Evolutionary conservation across 495 filamentous ascomycete species (phyloP), one percentile per base, ranked within the genome.

Genomic region (Penicillium lividum): DNA sequence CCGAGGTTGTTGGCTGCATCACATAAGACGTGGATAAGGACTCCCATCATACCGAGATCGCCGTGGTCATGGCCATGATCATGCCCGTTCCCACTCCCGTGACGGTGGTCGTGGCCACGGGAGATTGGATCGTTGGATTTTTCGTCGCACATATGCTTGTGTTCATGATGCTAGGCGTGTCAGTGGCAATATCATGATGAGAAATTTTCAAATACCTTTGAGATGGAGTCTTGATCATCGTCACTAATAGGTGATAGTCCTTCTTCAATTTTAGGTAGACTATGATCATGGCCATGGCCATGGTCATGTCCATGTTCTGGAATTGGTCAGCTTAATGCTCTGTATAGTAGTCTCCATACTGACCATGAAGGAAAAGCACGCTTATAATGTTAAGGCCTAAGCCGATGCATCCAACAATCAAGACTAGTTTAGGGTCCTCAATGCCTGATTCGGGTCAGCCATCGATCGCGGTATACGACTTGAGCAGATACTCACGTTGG

Each of bases 301-400:
- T 62, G 40, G 15, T 56, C 45, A 51, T 67, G 67, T 15, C 56
- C 57, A 52, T 73, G 70, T 30, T 73, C 66, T 73, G 18, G 16
- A 30, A 18, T 7, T 9, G 11, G 31, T 66, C 47, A 68, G 51
- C 3, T 31, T 33, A 11, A 36, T 33, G 45, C 28, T 16, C 7
- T 8, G 7, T 7, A n/a, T 1, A 53, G 46, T 7, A 13, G 6
- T 10, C 38, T 10, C 2, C 11, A 38, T 9, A 29, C 51, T 16
- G 51, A 68, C 92, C 91, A 60, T 92, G 91, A 54, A 97, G 80
- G 25, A 97, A 84, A 46, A 88, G 76, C 44, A 90, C 87, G 11
- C 91, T 92, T 38, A 89, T 77, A 4, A 96, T 80, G 66, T 97
- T 97, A 5, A 90, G 88, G 2, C 80, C 82, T 29, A 97, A 77